These are phyloP conservation scores for Berberis thunbergii DNA, from an alignment of 164 flowering plant species.

Conservation along the genomic window DNA sequence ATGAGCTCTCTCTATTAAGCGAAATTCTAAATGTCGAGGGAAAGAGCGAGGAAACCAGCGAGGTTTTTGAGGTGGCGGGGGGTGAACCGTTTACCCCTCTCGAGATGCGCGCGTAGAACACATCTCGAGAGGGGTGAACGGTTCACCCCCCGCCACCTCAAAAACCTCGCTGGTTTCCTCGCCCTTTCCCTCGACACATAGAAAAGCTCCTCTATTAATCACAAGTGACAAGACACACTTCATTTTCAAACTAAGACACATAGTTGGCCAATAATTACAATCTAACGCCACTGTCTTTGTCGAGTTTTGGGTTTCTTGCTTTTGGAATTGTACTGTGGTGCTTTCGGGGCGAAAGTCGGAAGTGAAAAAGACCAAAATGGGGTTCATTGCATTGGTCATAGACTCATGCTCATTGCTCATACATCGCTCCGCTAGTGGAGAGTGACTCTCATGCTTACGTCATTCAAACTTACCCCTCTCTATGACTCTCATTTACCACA, in stretches of 20 bases:
- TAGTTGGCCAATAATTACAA: background rate
- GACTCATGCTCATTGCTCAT: too few species aligned
- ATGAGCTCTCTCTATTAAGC: too few species aligned
- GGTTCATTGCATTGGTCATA: background rate
- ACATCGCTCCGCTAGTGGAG: slow-evolving; percentile 19
- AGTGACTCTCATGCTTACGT: slow-evolving; percentile 31
- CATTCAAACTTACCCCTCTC: background rate
- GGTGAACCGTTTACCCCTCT: too few species aligned
- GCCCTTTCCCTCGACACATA: too few species aligned
- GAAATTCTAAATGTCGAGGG: too few species aligned
- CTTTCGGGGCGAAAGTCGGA: slow-evolving; percentile 2
- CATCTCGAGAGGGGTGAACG: too few species aligned
- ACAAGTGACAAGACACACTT: background rate
- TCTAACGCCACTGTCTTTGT: slow-evolving; percentile 25
- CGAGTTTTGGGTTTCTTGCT: slow-evolving; percentile 11
- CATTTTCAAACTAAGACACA: background rate
- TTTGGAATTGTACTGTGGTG: slow-evolving; percentile 4
- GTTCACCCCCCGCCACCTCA: too few species aligned
- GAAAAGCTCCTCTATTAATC: too few species aligned
- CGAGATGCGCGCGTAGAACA: too few species aligned
- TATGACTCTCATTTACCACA: background rate
- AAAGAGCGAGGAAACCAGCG: too few species aligned
- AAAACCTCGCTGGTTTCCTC: too few species aligned
- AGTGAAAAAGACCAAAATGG: background rate
- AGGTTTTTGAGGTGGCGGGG: too few species aligned